Base-by-base conservation (phyloP, 306 rosid species). In the Coriaria nepalensis region DNA sequence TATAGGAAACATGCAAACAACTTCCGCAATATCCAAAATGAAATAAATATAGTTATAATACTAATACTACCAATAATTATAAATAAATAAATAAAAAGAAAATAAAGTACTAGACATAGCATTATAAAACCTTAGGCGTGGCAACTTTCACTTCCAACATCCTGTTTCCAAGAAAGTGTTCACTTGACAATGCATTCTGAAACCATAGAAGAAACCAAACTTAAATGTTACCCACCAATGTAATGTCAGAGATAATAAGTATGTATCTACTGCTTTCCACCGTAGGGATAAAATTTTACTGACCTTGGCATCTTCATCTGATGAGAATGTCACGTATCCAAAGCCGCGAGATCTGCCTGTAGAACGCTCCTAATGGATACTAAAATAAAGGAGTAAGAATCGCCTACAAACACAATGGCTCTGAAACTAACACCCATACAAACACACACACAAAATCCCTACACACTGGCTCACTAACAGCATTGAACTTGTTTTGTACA, bases 71-170 rank as follows among this genome's bases (percentile, higher is more conserved):
- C 35, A 53, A 15, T 42, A 60, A n/a, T n/a, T n/a, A n/a, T n/a
- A n/a, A n/a, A 41, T 41, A 12, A 44, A 7, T 38, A 9, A 49
- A 60, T 11, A 0, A 42, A 34, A 13, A 5, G 2, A 12, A 45
- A 37, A 6, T 10, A 6, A 40, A 43, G 8, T 32, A 20, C n/a
- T 7, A 47, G 41, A 29, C 33, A 4, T 5, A 10, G 32, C n/a
- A 35, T 40, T 57, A 38, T 33, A 46, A 40, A 66, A 90, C 98
- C 94, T 92, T 92, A 13, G 98, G 98, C 1, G 98, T 92, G 33
- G 98, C 98, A 59, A 92, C 87, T 85, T 85, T 92, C 62, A 92
- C 93, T 80, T 92, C 96, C 71, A 92, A 73, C 62, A 75, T 85
- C 71, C 98, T 69, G 62, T 82, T 80, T 20, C 96, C 94, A 64